Percentiles rank a stretch among this genome's conserved stretches.
Conservation (phyloP, 495 filamentous ascomycete species). For the Aspergillus steynii region DNA sequence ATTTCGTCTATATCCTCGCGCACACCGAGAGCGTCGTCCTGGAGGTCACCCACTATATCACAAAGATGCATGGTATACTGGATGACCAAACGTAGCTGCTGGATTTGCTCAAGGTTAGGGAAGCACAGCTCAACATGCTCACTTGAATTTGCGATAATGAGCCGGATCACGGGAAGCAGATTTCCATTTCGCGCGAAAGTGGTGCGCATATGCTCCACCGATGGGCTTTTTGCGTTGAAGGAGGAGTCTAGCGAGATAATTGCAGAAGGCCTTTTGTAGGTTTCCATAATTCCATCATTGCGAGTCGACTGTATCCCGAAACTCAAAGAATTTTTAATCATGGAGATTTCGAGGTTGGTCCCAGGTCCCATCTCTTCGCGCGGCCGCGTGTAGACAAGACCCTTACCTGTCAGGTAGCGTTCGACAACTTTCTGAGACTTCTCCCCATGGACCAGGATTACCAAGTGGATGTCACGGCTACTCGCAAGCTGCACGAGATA, state of each 20-base stretch:
- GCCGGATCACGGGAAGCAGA: conserved; percentile 51
- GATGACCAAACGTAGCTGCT: conserved; percentile 42
- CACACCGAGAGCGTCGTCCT: conserved; percentile 46
- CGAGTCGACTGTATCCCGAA: conserved; percentile 50
- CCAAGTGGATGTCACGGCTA: conserved; percentile 44
- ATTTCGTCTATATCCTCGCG: conserved; percentile 49
- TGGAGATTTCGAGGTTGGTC: conserved; percentile 35
- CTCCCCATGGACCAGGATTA: conserved; percentile 44
- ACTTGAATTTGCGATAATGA: conserved; percentile 54
- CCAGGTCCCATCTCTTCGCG: conserved; percentile 38
- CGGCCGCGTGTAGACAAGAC: conserved; percentile 43
- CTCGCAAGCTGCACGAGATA: conserved; percentile 49
- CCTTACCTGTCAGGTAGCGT: conserved; percentile 51
- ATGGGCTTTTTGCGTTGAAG: conserved; percentile 41
- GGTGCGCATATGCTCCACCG: conserved; percentile 43
- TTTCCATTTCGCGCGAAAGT: conserved; percentile 42
- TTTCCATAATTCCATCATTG: conserved; percentile 36
- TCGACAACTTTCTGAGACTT: conserved; percentile 51
- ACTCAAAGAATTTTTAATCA: conserved; percentile 39
- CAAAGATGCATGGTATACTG: conserved; percentile 40
- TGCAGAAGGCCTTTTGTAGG: conserved; percentile 46
- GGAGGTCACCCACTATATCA: conserved; percentile 48
- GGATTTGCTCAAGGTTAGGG: conserved; percentile 37
- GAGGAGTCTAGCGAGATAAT: conserved; percentile 55
- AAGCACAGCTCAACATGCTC: conserved; percentile 59